These are phyloP conservation scores for Cryptococcus floricola DNA, from an alignment of 1,284 basidiomycete genomes.

Conservation along the genomic window DNA sequence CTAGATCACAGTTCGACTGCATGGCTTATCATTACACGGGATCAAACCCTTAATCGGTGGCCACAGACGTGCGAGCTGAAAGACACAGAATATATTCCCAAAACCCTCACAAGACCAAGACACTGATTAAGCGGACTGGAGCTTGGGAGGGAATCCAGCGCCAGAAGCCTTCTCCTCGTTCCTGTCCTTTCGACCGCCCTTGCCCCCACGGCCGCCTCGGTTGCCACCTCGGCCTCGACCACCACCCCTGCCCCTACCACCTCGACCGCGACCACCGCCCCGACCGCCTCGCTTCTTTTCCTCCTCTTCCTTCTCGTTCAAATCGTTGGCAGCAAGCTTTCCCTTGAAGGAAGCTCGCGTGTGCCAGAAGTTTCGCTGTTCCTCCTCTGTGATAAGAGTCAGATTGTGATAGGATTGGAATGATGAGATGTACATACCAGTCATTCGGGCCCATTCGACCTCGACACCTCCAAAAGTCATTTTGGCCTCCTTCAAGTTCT, in stretches of 20 bases:
- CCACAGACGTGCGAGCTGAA: too few relatives aligned
- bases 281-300: conserved; percentile 58
- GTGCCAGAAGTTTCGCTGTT: conserved; percentile 73
- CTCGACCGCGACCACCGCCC: conserved; percentile 18
- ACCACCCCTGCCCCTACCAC: conserved; percentile 43
- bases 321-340: conserved; percentile 52
- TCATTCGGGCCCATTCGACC: conserved; percentile 40
- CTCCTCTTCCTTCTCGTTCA: conserved; percentile 64
- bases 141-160: conserved; percentile 27
- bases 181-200: conserved; percentile 24
- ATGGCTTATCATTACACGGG: too few relatives aligned
- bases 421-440: conserved; percentile 22
- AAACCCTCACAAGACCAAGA: background rate
- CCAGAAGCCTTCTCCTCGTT: conserved; percentile 4
- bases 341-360: conserved; percentile 60
- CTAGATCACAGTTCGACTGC: too few relatives aligned
- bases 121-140: conserved; percentile 13
- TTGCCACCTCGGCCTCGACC: conserved; percentile 32
- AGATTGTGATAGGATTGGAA: background rate
- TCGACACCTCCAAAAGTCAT: conserved; percentile 49
- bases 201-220: conserved; percentile 35
- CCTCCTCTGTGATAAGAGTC: conserved; percentile 51
- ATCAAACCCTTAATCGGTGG: too few relatives aligned
- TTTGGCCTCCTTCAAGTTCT: conserved; percentile 48
- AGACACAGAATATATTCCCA: too few relatives aligned